phyloP scores from a whole-genome alignment of 129 eudicot species.

The Tanacetum coccineum region DNA sequence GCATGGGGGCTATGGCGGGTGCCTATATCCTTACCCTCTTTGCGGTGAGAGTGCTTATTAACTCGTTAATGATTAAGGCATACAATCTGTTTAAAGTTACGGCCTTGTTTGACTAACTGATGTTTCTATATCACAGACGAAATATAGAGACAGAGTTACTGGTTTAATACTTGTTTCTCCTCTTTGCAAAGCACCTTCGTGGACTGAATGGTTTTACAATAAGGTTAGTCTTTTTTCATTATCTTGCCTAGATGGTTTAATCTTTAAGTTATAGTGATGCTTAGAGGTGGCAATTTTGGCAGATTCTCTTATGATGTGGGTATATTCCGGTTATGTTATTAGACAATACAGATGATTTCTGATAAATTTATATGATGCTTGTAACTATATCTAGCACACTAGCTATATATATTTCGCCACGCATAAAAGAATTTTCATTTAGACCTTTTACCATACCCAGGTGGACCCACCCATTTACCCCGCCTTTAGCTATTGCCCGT shows the following conservation, averaged over 20 bases:
- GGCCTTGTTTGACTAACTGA: constrained; percentile 12
- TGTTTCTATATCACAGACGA: constrained; percentile 51
- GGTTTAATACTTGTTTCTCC: constrained; percentile 97
- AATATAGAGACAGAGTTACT: constrained; percentile 77
- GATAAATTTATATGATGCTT: too few species aligned
- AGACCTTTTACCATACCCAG: too few species aligned
- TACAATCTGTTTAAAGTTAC: not conserved
- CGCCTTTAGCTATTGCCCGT: too few species aligned
- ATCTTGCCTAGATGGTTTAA: not conserved
- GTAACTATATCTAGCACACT: too few species aligned
- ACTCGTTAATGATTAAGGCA: not conserved
- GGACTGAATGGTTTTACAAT: constrained; percentile 95
- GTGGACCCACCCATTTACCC: too few species aligned
- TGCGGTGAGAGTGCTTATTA: constrained; percentile 53
- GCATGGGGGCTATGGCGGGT: constrained; percentile 97
- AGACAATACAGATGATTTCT: too few species aligned
- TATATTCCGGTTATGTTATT: not conserved
- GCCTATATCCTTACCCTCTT: constrained; percentile 89
- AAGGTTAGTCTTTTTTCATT: constrained; percentile 49
- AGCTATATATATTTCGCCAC: too few species aligned
- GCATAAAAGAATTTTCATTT: too few species aligned
- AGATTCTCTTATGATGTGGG: not conserved
- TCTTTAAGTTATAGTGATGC: not conserved
- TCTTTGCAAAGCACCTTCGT: constrained; percentile 88
- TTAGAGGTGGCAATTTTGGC: not conserved